phyloP scores from a whole-genome alignment of 2,329 filamentous ascomycete genomes.

The Lanzia echinophila region DNA sequence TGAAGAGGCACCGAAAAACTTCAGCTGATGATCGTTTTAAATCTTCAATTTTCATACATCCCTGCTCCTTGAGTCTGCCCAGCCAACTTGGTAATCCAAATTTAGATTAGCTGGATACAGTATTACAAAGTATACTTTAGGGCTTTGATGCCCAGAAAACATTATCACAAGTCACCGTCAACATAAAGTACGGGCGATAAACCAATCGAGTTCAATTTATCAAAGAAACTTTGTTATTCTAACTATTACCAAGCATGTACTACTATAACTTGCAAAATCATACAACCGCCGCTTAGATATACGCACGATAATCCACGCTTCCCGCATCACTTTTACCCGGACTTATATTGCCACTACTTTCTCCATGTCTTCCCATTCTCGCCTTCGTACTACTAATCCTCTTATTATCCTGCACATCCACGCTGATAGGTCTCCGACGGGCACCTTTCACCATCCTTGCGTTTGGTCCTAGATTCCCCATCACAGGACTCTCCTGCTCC shows the following conservation, averaged over 20 bases:
- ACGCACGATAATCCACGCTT: conserved; percentile 18
- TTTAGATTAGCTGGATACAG: too few relatives aligned
- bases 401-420: conserved; percentile 15
- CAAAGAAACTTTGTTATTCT: neutral
- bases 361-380: conserved; percentile 11
- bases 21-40: neutral
- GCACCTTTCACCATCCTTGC: conserved; percentile 16
- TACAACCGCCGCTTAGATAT: conserved; percentile 15
- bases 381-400: conserved; percentile 14
- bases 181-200: too few relatives aligned
- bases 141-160: too few relatives aligned
- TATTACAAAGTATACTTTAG: too few relatives aligned
- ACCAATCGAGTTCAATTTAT: too few relatives aligned
- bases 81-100: too few relatives aligned
- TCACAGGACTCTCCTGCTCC: neutral
- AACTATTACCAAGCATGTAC: neutral
- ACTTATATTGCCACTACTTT: conserved; percentile 3
- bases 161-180: too few relatives aligned
- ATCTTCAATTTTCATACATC: too few relatives aligned
- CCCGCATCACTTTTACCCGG: neutral
- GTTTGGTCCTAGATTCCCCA: conserved; percentile 11
- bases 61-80: too few relatives aligned
- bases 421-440: conserved; percentile 21
- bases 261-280: neutral
- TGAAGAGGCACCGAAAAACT: neutral